These are phyloP conservation scores for Barbatosphaeria neglecta DNA, from an alignment of 495 filamentous ascomycete genomes.

Conservation along the genomic window DNA sequence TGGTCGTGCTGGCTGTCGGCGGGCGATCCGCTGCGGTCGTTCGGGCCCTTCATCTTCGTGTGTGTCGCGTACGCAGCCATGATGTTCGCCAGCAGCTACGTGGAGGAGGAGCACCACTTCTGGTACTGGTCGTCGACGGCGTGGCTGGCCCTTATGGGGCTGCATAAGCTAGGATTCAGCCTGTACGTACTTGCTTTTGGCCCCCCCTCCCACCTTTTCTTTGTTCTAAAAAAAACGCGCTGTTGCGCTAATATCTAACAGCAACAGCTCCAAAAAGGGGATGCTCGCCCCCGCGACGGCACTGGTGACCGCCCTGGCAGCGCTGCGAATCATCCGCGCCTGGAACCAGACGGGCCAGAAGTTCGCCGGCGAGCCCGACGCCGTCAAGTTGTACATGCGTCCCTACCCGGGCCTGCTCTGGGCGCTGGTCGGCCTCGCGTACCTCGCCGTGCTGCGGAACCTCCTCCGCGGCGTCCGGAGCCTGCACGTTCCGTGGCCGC, in stretches of 20 bases:
- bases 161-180: constrained; percentile 37
- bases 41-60: constrained; percentile 22
- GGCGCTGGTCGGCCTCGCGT: constrained; percentile 59
- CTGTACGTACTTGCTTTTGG: too few species aligned
- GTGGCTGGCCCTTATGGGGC: constrained; percentile 58
- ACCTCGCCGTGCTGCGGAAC: constrained; percentile 33
- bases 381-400: constrained; percentile 56
- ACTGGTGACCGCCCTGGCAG: constrained; percentile 20
- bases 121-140: constrained; percentile 86
- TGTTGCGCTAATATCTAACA: too few species aligned
- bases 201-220: too few species aligned
- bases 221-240: too few species aligned
- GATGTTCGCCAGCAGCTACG: constrained; percentile 97
- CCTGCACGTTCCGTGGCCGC: constrained; percentile 17
- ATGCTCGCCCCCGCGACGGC: constrained; percentile 4
- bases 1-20: constrained; percentile 5
- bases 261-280: neutral
- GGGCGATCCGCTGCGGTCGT: constrained; percentile 1
- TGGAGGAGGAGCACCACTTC: constrained; percentile 96
- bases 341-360: constrained; percentile 99
- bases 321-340: constrained; percentile 52
- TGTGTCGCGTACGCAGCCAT: constrained; percentile 58
- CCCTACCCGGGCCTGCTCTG: constrained; percentile 55
- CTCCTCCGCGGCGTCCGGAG: constrained; percentile 22
- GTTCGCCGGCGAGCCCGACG: constrained; percentile 76